Percentiles rank a stretch among this genome's conserved stretches.
Conservation (phyloP, 352 stramenopile species). For the Thalassiosira hispida region DNA sequence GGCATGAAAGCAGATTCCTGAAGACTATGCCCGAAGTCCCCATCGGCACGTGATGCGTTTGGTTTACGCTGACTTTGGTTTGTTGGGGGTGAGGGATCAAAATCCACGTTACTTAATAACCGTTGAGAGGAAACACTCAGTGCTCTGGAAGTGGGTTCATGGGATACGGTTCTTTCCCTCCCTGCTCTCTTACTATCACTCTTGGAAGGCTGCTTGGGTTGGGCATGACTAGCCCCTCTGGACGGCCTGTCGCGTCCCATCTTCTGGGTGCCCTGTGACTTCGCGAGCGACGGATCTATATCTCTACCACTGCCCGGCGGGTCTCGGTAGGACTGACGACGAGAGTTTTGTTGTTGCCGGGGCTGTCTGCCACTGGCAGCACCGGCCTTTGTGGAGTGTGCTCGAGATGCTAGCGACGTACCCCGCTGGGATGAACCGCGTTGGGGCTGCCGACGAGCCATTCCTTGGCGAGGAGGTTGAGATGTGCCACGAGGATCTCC, state of each 20-base stretch:
- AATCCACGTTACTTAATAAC: neutral
- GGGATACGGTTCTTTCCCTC: neutral
- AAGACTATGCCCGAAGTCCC: neutral
- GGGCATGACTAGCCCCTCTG: neutral
- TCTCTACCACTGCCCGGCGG: neutral
- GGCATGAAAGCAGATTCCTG: too few relatives aligned
- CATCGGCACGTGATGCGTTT: neutral
- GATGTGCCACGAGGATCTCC: neutral
- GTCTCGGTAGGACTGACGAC: neutral
- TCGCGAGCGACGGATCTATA: neutral
- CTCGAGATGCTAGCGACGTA: neutral
- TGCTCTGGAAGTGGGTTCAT: too few relatives aligned
- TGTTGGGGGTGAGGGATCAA: neutral
- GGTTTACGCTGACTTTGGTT: too few relatives aligned
- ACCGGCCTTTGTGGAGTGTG: neutral
- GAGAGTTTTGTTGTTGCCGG: neutral
- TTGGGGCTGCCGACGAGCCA: neutral
- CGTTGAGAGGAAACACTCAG: neutral
- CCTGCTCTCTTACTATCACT: neutral
- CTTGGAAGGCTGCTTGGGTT: neutral
- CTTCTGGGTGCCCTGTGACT: neutral
- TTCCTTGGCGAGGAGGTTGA: neutral
- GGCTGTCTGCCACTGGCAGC: neutral
- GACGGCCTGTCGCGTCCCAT: neutral
- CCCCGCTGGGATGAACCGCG: neutral